Evolutionary conservation across 2,329 filamentous ascomycete species (phyloP).

Genomic region (Botrytis elliptica): DNA sequence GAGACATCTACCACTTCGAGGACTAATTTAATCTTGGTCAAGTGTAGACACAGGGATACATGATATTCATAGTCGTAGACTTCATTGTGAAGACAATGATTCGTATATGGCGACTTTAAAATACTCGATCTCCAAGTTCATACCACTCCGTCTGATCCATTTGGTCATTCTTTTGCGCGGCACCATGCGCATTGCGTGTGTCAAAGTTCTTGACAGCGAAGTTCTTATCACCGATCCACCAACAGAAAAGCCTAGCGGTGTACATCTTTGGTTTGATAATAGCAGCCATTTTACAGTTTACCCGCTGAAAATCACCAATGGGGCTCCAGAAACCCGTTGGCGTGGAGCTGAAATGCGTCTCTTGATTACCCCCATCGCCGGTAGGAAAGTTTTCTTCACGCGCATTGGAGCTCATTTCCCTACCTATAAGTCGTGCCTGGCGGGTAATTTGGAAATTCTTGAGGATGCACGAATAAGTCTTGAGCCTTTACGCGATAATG

Average conservation of each 20-base stretch:
- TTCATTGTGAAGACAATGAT: neutral
- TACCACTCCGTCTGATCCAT: neutral
- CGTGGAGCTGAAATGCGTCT: neutral
- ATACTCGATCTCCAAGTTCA: neutral
- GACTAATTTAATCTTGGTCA: neutral
- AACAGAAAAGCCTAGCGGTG: neutral
- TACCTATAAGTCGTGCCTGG: rapidly evolving
- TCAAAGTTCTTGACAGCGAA: neutral
- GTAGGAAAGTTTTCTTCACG: neutral
- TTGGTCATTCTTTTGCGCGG: neutral
- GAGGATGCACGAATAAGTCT: too few species aligned
- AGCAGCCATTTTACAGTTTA: neutral
- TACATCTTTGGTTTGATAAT: too few species aligned
- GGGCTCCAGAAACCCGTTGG: too few species aligned
- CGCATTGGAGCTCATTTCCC: neutral
- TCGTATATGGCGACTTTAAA: neutral
- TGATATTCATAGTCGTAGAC: too few species aligned
- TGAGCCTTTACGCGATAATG: neutral
- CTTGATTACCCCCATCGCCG: neutral
- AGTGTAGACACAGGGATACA: neutral
- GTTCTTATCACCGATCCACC: too few species aligned
- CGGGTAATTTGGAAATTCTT: neutral
- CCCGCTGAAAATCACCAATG: neutral
- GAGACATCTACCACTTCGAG: neutral
- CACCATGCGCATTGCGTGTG: neutral